Evolutionary conservation across 352 stramenopile species (phyloP).

Genomic region (Nothophytophthora sp.): DNA sequence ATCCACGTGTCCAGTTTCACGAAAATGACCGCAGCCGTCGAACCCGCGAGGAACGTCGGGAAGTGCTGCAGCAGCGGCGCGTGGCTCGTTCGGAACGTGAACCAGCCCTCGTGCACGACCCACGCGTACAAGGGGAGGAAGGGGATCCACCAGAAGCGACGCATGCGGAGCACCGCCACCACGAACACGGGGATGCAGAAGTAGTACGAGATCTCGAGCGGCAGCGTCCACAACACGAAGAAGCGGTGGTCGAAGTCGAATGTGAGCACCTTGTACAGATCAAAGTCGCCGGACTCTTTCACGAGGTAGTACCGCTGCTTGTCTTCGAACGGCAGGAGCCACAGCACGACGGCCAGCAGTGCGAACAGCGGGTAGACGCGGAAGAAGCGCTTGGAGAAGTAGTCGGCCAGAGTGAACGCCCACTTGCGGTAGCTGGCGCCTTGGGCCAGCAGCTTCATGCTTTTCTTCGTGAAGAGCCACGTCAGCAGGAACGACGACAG

Average conservation of each 20-base stretch:
- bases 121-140: slow-evolving; percentile 24
- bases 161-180: slow-evolving; percentile 16
- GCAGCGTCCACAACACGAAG: slow-evolving; percentile 55
- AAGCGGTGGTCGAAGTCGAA: slow-evolving; percentile 35
- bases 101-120: slow-evolving; percentile 20
- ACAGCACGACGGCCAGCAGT: slow-evolving; percentile 29
- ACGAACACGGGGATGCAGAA: slow-evolving; percentile 42
- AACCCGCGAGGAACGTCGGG: slow-evolving; percentile 36
- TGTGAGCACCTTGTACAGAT: slow-evolving; percentile 34
- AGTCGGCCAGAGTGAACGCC: slow-evolving; percentile 29
- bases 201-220: slow-evolving; percentile 46
- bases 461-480: slow-evolving; percentile 37
- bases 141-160: slow-evolving; percentile 27
- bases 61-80: slow-evolving; percentile 23
- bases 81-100: slow-evolving; percentile 25
- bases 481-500: slow-evolving; percentile 45
- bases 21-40: slow-evolving; percentile 33
- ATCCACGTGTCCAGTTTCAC: slow-evolving; percentile 21
- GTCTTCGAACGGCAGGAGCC: slow-evolving; percentile 24
- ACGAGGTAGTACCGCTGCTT: slow-evolving; percentile 32
- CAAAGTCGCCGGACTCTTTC: slow-evolving; percentile 17
- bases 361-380: slow-evolving; percentile 58
- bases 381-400: slow-evolving; percentile 54
- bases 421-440: slow-evolving; percentile 14
- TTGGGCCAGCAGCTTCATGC: slow-evolving; percentile 23